Evolutionary conservation across 2,329 filamentous ascomycete genomes (phyloP), one percentile per base, ranked within the genome.

Genomic region (Neonectria sp.): DNA sequence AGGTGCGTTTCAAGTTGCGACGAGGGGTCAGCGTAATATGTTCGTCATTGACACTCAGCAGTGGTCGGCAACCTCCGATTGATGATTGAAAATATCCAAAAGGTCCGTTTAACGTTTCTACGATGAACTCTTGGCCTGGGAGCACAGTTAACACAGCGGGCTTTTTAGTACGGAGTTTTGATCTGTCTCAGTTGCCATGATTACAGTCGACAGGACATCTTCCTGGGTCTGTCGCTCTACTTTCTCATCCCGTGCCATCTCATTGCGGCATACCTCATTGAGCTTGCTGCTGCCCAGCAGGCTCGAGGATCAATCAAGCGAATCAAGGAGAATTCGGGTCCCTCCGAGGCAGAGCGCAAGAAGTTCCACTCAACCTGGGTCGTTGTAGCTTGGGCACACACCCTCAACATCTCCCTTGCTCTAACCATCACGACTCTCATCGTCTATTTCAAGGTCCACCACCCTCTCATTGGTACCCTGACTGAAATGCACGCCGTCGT

Each of bases 41-140:
- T 63, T 68, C 67, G 64, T 68, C 68, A 64, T 63, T 75, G 60
- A 74, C 73, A 64, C 64, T 67, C 57, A 49, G 45, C 68, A 95
- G 94, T 98, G 76, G 94, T 95, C 56, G 96, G 95, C 76, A 99
- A 99, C 79, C 82, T 99, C 58, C 91, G 96, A 71, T 86, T 99
- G 76, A 94, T 98, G 84, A 95, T 99, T 77, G 96, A 98, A 82
- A 99, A 99, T 79, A 94, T 95, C 73, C 93, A 95, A 85, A 98
- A 98, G 88, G 93, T 94, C 78, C 68, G 71, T 71, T 60, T 25
- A 21, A 8, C 27, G 27, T 60, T 11, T 33, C 43, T 29, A 13
- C 13, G 11, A 51, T 59, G 29, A 43, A 21, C 27, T 40, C 37
- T 21, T 17, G 11, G 25, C 46, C 57, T 27, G 35, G 37, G 60